Percentiles rank a stretch among this genome's conserved stretches.
phyloP scores from a whole-genome alignment of 352 stramenopile genomes.

The Globisporangium perplexum region DNA sequence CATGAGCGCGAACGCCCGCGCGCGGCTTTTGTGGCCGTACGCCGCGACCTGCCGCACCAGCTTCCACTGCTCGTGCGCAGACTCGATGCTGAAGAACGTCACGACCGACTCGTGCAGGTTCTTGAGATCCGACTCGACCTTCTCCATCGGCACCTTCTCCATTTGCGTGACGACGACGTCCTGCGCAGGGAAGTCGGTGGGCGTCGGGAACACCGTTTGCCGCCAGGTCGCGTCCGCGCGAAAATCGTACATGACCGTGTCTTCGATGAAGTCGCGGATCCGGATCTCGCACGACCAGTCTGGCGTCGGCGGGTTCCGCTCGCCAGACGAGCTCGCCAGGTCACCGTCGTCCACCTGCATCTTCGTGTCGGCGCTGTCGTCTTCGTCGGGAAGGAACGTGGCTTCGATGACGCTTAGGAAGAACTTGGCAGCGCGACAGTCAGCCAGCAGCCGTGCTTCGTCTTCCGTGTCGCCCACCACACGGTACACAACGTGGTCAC shows the following conservation, averaged over 20 bases:
- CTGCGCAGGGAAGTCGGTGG: constrained; percentile 19
- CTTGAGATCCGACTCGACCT: constrained; percentile 33
- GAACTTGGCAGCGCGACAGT: constrained; percentile 51
- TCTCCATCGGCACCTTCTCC: constrained; percentile 30
- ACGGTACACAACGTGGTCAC: constrained; percentile 37
- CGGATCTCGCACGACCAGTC: constrained; percentile 52
- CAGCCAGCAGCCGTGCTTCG: constrained; percentile 42
- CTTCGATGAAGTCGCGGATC: constrained; percentile 48
- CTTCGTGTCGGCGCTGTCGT: constrained; percentile 28
- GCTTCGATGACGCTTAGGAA: constrained; percentile 67
- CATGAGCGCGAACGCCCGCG: constrained; percentile 33
- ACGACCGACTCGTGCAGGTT: constrained; percentile 36
- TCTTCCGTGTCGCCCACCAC: constrained; percentile 43
- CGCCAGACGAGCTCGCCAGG: not conserved
- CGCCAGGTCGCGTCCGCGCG: constrained; percentile 49
- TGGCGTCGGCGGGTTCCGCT: not conserved
- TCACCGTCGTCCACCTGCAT: constrained; percentile 24
- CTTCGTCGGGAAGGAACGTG: constrained; percentile 42
- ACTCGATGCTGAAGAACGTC: constrained; percentile 59
- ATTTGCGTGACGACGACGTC: constrained; percentile 34
- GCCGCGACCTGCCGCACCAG: constrained; percentile 59
- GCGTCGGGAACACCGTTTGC: constrained; percentile 6
- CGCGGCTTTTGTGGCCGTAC: constrained; percentile 65
- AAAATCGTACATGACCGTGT: constrained; percentile 35
- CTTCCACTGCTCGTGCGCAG: constrained; percentile 63